Evolutionary conservation across 129 eudicot genomes (phyloP).

Genomic region (Flaveria sonorensis): DNA sequence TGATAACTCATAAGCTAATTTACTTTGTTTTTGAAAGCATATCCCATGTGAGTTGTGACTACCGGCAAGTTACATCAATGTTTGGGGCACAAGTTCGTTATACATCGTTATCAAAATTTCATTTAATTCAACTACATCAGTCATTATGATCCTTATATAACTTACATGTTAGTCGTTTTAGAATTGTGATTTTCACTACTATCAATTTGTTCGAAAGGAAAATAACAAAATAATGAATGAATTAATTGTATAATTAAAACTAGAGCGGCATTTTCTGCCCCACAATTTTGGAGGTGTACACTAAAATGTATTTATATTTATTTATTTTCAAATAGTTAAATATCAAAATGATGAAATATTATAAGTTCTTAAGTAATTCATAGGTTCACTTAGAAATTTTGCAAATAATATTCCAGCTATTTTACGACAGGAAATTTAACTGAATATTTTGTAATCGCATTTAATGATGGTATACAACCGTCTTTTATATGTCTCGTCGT

Average conservation of each 20-base stretch:
- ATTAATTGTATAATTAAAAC: background rate
- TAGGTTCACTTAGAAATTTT: too few species aligned
- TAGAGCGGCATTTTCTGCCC: background rate
- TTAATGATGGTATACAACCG: too few species aligned
- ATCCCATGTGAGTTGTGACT: constrained; percentile 14
- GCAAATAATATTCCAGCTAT: too few species aligned
- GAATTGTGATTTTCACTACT: background rate
- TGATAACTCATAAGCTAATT: background rate
- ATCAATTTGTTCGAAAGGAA: background rate
- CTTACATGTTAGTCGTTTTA: background rate
- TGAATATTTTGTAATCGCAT: too few species aligned
- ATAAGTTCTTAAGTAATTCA: too few species aligned
- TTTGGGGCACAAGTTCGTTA: constrained; percentile 27
- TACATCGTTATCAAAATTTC: constrained; percentile 16
- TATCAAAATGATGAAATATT: too few species aligned
- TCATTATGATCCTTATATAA: background rate
- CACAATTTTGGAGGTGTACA: background rate
- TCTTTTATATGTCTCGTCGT: too few species aligned
- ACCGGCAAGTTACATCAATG: constrained; percentile 14
- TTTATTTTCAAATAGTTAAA: too few species aligned
- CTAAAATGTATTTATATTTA: background rate
- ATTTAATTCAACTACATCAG: constrained; percentile 14
- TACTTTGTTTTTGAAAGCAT: background rate
- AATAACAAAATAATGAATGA: background rate
- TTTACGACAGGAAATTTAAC: too few species aligned